phyloP scores from a whole-genome alignment of 2,329 filamentous ascomycete genomes.

The Colletotrichum tamarilloi region DNA sequence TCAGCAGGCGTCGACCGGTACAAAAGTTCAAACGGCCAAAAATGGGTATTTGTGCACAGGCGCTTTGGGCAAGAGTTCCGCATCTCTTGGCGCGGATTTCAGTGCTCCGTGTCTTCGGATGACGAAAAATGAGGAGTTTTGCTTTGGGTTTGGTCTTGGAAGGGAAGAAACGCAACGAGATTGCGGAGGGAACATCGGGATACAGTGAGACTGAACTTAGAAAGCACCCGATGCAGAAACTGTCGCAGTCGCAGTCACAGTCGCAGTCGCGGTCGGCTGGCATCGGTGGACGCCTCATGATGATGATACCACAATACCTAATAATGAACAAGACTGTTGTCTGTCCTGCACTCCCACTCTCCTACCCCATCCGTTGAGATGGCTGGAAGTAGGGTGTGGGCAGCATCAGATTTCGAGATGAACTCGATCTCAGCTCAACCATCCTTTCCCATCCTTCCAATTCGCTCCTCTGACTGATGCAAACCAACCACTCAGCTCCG shows the following conservation, averaged over 20 bases:
- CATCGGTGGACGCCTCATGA: slow-evolving; percentile 1
- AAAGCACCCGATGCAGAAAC: neutral
- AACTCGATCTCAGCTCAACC: neutral
- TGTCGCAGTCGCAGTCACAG: neutral
- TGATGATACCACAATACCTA: slow-evolving; percentile 9
- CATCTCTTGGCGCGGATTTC: slow-evolving; percentile 19
- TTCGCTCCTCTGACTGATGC: neutral
- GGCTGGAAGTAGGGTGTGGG: neutral
- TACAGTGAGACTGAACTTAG: slow-evolving; percentile 2
- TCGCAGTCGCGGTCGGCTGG: neutral
- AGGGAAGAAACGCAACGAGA: neutral
- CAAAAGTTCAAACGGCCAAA: slow-evolving; percentile 23
- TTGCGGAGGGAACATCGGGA: neutral
- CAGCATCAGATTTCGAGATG: neutral
- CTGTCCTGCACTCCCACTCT: neutral
- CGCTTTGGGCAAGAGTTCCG: slow-evolving; percentile 32
- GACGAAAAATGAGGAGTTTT: neutral
- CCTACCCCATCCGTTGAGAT: neutral
- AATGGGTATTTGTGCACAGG: slow-evolving; percentile 11
- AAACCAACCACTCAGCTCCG: slow-evolving; percentile 4
- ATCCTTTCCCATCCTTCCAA: neutral
- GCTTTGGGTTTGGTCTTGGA: too few species aligned
- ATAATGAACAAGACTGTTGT: slow-evolving; percentile 10
- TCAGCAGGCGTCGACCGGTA: neutral
- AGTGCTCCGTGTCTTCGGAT: slow-evolving; percentile 13